These are phyloP conservation scores for Salix suchowensis DNA, from an alignment of 345 rosid genomes.

Conservation along the genomic window DNA sequence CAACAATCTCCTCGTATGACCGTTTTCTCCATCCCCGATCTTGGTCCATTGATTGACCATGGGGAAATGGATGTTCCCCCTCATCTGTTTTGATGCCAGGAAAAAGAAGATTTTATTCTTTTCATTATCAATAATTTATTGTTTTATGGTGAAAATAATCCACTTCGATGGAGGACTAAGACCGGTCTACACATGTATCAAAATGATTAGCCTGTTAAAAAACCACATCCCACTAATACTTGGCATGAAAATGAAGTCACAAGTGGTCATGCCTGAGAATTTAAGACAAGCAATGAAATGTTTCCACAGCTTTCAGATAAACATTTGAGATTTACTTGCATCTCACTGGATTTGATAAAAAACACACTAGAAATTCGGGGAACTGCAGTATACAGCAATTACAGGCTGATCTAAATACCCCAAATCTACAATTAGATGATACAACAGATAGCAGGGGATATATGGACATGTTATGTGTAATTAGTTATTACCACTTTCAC, in stretches of 20 bases:
- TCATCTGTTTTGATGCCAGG: conserved; percentile 39
- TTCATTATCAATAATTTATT: conserved; percentile 14
- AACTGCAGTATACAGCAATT: conserved; percentile 21
- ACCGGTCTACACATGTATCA: background rate
- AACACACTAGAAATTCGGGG: conserved; percentile 10
- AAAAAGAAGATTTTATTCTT: conserved; percentile 12
- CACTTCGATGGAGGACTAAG: background rate
- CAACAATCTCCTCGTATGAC: conserved; percentile 25
- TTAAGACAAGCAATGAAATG: background rate
- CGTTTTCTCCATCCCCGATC: conserved; percentile 35
- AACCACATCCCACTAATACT: background rate
- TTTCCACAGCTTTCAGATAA: background rate
- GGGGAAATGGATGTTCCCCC: conserved; percentile 30
- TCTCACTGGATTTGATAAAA: background rate
- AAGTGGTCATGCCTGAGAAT: background rate
- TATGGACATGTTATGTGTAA: conserved; percentile 42
- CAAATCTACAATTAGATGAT: conserved; percentile 26
- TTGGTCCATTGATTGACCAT: conserved; percentile 29
- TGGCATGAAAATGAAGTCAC: background rate
- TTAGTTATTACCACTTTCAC: conserved; percentile 94
- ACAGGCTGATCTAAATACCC: conserved; percentile 25
- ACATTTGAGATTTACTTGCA: background rate
- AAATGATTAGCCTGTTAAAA: background rate
- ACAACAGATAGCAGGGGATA: conserved; percentile 26
- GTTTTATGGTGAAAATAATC: background rate